Evolutionary conservation across 768 basidiomycete genomes (phyloP).

Genomic region (Auricularia cornea): DNA sequence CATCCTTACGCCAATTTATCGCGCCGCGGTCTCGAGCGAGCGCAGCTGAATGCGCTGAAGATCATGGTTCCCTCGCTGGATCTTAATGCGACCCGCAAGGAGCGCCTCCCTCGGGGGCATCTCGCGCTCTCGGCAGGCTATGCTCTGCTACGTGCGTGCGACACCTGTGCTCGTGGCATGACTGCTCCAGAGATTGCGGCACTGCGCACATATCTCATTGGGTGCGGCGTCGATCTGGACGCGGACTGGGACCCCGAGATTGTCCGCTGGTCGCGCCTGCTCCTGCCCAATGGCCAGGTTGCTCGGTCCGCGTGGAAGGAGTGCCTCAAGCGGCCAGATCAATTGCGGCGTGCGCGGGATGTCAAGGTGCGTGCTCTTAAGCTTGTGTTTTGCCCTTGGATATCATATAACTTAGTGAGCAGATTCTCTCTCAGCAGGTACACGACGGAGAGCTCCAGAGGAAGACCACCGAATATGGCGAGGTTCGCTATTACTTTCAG

Average conservation of each 20-base stretch:
- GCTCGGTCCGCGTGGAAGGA: conserved; percentile 2
- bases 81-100: not conserved
- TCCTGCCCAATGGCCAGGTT: not conserved
- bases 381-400: not conserved
- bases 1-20: conserved; percentile 2
- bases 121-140: not conserved
- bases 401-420: not conserved
- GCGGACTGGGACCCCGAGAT: not conserved
- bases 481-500: conserved; percentile 13
- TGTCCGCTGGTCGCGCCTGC: not conserved
- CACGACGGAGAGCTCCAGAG: not conserved
- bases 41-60: conserved; percentile 3
- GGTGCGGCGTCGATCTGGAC: not conserved
- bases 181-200: not conserved
- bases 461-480: conserved; percentile 4
- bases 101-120: not conserved
- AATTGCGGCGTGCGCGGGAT: conserved; percentile 22
- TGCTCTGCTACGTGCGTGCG: not conserved
- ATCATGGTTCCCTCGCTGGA: not conserved
- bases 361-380: conserved; percentile 22
- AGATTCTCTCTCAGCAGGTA: too few relatives aligned
- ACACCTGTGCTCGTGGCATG: not conserved
- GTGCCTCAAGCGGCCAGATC: conserved; percentile 6
- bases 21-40: not conserved
- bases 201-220: not conserved